Percentiles rank a stretch among this genome's conserved stretches.
Evolutionary conservation across 176 grass and related monocot species (phyloP).

Genomic region (Hsuehochloa calcarea): DNA sequence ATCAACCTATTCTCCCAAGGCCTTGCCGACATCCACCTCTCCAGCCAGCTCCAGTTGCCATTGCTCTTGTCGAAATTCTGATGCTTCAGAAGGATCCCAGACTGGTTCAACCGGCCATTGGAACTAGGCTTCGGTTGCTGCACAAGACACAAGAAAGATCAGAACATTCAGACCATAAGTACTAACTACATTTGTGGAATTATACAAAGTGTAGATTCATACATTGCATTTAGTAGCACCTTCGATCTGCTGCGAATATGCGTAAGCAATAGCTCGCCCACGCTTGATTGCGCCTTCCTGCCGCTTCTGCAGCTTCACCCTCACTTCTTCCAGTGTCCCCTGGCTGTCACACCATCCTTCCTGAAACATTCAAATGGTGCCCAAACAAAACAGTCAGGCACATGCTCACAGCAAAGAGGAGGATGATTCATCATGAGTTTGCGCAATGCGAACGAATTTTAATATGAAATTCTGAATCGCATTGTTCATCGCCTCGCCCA

Average conservation of each 20-base stretch:
- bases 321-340: conserved; percentile 73
- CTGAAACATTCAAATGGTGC: conserved; percentile 28
- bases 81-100: conserved; percentile 44
- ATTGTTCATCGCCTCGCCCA: background rate
- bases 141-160: conserved; percentile 17
- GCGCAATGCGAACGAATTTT: background rate
- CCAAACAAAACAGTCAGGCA: background rate
- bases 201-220: background rate
- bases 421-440: background rate
- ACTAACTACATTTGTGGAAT: background rate
- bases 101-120: conserved; percentile 46
- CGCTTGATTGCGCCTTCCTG: conserved; percentile 87
- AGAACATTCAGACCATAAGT: background rate
- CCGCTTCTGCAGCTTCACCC: conserved; percentile 76
- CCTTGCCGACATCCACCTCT: conserved; percentile 90
- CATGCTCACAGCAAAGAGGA: background rate
- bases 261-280: conserved; percentile 77
- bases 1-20: conserved; percentile 90
- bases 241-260: conserved; percentile 56
- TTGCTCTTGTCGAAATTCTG: conserved; percentile 59
- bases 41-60: conserved; percentile 90
- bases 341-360: conserved; percentile 97
- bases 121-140: conserved; percentile 48
- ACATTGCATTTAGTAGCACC: conserved; percentile 35
- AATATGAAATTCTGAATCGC: background rate